phyloP scores from a whole-genome alignment of 768 basidiomycete species.

The Boletus pseudo-olivaceus region DNA sequence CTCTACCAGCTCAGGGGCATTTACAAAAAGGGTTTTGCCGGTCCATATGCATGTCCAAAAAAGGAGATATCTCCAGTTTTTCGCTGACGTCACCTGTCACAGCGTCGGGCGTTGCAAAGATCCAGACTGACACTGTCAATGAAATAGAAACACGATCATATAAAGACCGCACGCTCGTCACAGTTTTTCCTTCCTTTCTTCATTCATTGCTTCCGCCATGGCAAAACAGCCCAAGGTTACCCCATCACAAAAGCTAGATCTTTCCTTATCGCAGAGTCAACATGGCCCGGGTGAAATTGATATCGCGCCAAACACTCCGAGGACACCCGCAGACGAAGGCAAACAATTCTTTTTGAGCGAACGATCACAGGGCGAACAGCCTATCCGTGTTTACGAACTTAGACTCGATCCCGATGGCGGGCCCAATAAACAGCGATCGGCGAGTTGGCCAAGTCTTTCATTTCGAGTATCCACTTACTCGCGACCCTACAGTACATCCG shows the following conservation, averaged over 20 bases:
- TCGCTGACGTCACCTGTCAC: constrained; percentile 23
- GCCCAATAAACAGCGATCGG: constrained; percentile 80
- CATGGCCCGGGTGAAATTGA: neutral
- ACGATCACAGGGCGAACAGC: constrained; percentile 48
- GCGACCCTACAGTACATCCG: constrained; percentile 75
- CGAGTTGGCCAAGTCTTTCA: constrained; percentile 37
- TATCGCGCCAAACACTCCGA: constrained; percentile 51
- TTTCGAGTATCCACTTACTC: constrained; percentile 6
- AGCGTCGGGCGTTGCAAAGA: neutral
- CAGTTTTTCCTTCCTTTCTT: neutral
- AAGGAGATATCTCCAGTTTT: neutral
- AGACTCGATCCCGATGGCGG: constrained; percentile 87
- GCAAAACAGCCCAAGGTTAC: neutral
- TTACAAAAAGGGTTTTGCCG: neutral
- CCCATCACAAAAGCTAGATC: constrained; percentile 2
- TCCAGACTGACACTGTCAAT: constrained; percentile 1
- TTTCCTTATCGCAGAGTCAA: constrained; percentile 16
- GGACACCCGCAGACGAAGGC: constrained; percentile 91
- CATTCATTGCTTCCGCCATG: constrained; percentile 14
- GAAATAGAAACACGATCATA: constrained; percentile 10
- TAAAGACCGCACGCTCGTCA: constrained; percentile 12
- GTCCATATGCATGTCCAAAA: neutral
- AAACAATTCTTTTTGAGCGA: constrained; percentile 79
- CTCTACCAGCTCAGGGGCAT: neutral
- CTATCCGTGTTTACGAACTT: constrained; percentile 84